Conservation (phyloP, 164 flowering plant genomes). For the Aristolochia contorta region DNA sequence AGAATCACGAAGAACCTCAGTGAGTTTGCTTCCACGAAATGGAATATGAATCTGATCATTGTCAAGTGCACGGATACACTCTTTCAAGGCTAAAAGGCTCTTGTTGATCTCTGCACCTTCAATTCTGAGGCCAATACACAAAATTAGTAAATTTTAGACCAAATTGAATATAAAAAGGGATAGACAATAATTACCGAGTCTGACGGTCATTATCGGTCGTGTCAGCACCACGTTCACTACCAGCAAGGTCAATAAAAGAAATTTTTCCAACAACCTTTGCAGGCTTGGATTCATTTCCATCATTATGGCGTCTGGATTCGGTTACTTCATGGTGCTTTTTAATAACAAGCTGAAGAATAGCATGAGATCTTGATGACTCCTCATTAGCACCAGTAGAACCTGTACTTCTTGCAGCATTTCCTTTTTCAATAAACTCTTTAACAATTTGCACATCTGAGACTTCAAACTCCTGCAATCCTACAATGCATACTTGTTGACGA, state of each 20-base stretch:
- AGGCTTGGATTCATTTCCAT: slow-evolving; percentile 51
- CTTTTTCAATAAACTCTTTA: slow-evolving; percentile 89
- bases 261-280: slow-evolving; percentile 90
- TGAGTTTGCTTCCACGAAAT: slow-evolving; percentile 98
- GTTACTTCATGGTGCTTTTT: slow-evolving; percentile 80
- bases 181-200: slow-evolving; percentile 50
- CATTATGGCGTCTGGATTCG: slow-evolving; percentile 62
- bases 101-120: slow-evolving; percentile 99
- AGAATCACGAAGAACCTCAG: slow-evolving; percentile 99
- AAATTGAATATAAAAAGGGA: not conserved
- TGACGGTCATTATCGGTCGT: slow-evolving; percentile 97
- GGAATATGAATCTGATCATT: slow-evolving; percentile 98
- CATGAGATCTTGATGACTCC: slow-evolving; percentile 98
- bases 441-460: slow-evolving; percentile 95
- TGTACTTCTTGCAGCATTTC: slow-evolving; percentile 93
- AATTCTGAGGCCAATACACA: slow-evolving; percentile 38
- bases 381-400: slow-evolving; percentile 99
- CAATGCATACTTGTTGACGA: slow-evolving; percentile 96
- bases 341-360: slow-evolving; percentile 81
- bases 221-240: slow-evolving; percentile 99
- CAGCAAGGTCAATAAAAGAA: slow-evolving; percentile 98
- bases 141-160: not conserved
- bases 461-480: slow-evolving; percentile 97
- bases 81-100: slow-evolving; percentile 96
- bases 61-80: slow-evolving; percentile 99